Base-by-base conservation (phyloP, 352 stramenopile genomes). In the Globisporangium uncinulatum region DNA sequence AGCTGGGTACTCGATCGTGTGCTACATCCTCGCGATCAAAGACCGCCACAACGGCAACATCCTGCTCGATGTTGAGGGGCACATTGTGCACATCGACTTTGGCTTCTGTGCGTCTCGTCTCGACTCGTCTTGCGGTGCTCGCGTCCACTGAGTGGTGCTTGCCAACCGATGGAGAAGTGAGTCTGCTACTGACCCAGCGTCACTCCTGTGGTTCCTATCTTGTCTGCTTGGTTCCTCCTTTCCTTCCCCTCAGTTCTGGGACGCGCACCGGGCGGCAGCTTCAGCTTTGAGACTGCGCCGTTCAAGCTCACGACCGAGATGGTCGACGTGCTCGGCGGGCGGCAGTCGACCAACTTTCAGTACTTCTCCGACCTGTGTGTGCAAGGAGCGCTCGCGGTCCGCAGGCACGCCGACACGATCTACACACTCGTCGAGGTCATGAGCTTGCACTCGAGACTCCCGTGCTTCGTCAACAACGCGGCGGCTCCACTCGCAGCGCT, bases 11-110 rank as follows among this genome's bases (percentile, higher is more conserved):
- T 98, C 93, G 24, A 87, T 99, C 32, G 90, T 99, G 31, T 98
- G 87, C 58, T 99, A 99, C 71, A 84, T 99, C 36, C 76, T 99
- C 15, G 90, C 92, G 14, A 87, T 99, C 67, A 99, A 99, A 65
- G 97, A 99, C 71, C 86, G 96, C 7, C 97, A 99, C 82, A 99
- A 99, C 67, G 97, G 96, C 43, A 99, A 99, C 69, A 98, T 99
- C 57, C 96, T 99, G 84, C 92, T 99, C 51, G 96, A 99, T 65
- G 93, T 90, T 14, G 80, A 96, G 59, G 97, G 97, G 6, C 95
- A 98, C 63, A 74, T 99, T 24, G 88, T 99, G 37, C 96, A 99
- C 76, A 99, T 99, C 69, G 97, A 99, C 73, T 99, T 99, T 84
- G 97, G 97, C 32, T 99, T 99, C 71, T 89, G 82, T 92, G 78